These are phyloP conservation scores for Rhizoctonia solani DNA, from an alignment of 1,284 basidiomycete genomes.

Conservation along the genomic window DNA sequence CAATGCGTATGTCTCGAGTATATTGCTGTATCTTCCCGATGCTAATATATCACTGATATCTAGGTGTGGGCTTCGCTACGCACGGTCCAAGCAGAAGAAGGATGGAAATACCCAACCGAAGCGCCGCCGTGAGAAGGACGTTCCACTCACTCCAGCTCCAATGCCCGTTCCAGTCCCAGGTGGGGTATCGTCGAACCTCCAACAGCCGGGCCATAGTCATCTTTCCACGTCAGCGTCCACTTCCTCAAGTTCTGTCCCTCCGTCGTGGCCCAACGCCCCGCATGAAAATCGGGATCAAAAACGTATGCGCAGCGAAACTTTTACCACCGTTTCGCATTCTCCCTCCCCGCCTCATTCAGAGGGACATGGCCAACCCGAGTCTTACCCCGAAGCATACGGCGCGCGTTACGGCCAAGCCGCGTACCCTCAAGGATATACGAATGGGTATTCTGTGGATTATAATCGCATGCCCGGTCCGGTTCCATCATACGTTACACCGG, in stretches of 20 bases:
- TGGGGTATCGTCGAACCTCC: background rate
- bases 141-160: slow-evolving; percentile 13
- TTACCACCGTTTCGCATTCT: background rate
- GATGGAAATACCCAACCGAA: slow-evolving; percentile 54
- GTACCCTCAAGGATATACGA: slow-evolving; percentile 8
- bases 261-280: background rate
- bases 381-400: background rate
- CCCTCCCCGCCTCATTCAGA: slow-evolving; percentile 19
- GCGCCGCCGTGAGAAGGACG: slow-evolving; percentile 27
- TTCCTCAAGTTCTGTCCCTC: background rate
- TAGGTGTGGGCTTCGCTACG: slow-evolving; percentile 79
- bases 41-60: slow-evolving; percentile 40
- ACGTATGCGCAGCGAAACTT: slow-evolving; percentile 9
- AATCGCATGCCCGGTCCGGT: background rate
- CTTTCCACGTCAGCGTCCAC: background rate
- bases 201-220: background rate
- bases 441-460: slow-evolving; percentile 11
- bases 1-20: slow-evolving; percentile 73
- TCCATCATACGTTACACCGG: background rate
- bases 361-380: background rate
- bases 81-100: slow-evolving; percentile 80
- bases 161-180: background rate
- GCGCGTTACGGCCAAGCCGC: background rate
- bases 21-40: slow-evolving; percentile 41
- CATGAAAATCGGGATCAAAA: background rate